phyloP scores from a whole-genome alignment of 108 stramenopile species.

The Fistulifera solaris region DNA sequence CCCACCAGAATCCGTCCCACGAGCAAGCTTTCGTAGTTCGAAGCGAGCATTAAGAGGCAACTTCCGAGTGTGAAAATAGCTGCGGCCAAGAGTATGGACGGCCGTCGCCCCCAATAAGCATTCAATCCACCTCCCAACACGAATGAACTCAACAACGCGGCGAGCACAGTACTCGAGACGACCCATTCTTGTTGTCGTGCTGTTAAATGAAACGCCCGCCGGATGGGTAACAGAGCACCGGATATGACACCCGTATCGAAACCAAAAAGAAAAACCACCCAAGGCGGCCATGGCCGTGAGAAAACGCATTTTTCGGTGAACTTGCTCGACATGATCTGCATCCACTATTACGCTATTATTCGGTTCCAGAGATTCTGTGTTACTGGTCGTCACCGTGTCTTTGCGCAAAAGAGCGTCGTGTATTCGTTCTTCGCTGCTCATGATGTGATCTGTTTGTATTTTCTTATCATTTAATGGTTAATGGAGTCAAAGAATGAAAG shows the following conservation, averaged over 20 bases:
- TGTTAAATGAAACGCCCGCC: constrained; percentile 25
- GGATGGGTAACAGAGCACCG: constrained; percentile 16
- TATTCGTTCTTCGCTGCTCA: too few relatives aligned
- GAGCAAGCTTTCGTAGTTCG: constrained; percentile 32
- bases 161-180: constrained; percentile 43
- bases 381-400: too few relatives aligned
- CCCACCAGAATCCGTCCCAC: constrained; percentile 61
- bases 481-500: too few relatives aligned
- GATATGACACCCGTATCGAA: constrained; percentile 55
- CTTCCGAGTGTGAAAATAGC: constrained; percentile 37
- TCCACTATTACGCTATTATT: too few relatives aligned
- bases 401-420: too few relatives aligned
- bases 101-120: constrained; percentile 30
- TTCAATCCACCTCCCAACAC: constrained; percentile 36
- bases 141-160: constrained; percentile 26
- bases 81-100: constrained; percentile 28
- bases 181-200: constrained; percentile 36
- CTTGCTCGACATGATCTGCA: too few relatives aligned
- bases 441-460: too few relatives aligned
- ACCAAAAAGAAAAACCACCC: constrained; percentile 50
- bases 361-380: too few relatives aligned
- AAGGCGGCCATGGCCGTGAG: constrained; percentile 43
- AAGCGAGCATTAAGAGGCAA: constrained; percentile 22
- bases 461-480: too few relatives aligned
- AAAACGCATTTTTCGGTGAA: constrained; percentile 20